These are phyloP conservation scores for Nemania diffusa DNA, from an alignment of 2,329 filamentous ascomycete genomes.

Conservation along the genomic window DNA sequence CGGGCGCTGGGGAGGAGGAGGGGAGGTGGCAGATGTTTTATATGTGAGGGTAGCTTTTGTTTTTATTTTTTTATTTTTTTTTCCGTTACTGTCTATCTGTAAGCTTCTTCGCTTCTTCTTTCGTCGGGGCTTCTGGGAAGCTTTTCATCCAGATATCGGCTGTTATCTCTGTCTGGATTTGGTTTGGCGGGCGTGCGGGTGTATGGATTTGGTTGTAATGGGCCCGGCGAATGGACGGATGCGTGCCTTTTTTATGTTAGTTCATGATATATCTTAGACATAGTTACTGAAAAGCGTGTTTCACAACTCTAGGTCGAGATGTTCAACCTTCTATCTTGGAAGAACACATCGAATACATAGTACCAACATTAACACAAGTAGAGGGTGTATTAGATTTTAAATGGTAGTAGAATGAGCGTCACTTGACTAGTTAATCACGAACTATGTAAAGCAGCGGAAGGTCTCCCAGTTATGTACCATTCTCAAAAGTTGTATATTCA, in stretches of 20 bases:
- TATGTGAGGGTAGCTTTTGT: constrained; percentile 21
- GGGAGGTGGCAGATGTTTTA: constrained; percentile 33
- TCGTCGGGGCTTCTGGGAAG: neutral
- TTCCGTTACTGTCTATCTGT: neutral
- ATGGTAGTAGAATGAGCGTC: neutral
- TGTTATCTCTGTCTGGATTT: constrained; percentile 2
- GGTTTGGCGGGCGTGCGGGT: neutral
- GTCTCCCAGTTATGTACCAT: neutral
- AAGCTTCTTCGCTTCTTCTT: neutral
- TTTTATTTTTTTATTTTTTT: neutral
- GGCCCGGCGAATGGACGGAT: neutral
- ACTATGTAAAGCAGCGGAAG: no score
- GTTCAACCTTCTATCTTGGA: no score
- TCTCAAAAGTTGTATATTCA: neutral
- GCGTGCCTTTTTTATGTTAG: neutral
- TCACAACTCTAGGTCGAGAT: neutral
- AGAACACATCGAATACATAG: neutral
- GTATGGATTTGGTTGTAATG: neutral
- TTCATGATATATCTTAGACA: constrained; percentile 7
- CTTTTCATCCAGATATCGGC: neutral
- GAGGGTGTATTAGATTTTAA: neutral
- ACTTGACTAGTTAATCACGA: no score
- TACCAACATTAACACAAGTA: neutral
- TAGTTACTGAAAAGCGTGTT: neutral
- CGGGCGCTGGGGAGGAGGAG: neutral